A percentile compares a stretch with the other conserved stretches of the same genome.
Conservation (phyloP, 495 filamentous ascomycete species). For the Mytilinidion resinicola region DNA sequence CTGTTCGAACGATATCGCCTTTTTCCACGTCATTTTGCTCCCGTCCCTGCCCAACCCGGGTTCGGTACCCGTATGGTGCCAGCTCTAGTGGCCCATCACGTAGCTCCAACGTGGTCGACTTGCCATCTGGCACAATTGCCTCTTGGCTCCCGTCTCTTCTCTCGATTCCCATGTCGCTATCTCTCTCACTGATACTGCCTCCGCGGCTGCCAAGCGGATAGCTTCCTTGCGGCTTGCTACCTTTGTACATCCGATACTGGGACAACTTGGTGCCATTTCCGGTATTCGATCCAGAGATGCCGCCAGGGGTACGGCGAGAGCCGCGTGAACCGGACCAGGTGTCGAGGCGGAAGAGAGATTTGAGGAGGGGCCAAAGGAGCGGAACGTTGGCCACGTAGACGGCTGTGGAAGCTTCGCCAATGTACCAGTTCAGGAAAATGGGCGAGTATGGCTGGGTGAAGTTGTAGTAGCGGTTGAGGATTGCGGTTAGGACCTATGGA, state of each 20-base stretch:
- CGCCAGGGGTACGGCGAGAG: background rate
- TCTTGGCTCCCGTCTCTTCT: too few species aligned
- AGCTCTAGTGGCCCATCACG: background rate
- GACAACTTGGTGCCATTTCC: too few species aligned
- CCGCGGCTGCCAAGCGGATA: too few species aligned
- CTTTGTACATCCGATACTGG: too few species aligned
- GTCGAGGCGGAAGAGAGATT: constrained; percentile 13
- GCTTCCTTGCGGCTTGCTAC: too few species aligned
- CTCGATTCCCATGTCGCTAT: too few species aligned
- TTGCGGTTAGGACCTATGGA: constrained; percentile 47
- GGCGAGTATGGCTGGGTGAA: constrained; percentile 49
- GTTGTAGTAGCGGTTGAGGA: constrained; percentile 60
- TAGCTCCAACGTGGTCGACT: background rate
- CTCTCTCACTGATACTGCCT: too few species aligned
- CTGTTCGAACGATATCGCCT: background rate
- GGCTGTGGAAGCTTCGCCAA: constrained; percentile 54
- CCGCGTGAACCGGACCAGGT: background rate
- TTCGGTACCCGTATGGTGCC: background rate
- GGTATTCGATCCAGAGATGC: too few species aligned
- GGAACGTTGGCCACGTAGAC: constrained; percentile 60
- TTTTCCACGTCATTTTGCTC: background rate
- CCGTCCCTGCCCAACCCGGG: background rate
- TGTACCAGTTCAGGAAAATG: constrained; percentile 60
- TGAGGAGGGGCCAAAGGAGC: constrained; percentile 53
- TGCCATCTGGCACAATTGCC: too few species aligned